phyloP scores from a whole-genome alignment of 805 yeast genomes.

The Brettanomyces custersianus region DNA sequence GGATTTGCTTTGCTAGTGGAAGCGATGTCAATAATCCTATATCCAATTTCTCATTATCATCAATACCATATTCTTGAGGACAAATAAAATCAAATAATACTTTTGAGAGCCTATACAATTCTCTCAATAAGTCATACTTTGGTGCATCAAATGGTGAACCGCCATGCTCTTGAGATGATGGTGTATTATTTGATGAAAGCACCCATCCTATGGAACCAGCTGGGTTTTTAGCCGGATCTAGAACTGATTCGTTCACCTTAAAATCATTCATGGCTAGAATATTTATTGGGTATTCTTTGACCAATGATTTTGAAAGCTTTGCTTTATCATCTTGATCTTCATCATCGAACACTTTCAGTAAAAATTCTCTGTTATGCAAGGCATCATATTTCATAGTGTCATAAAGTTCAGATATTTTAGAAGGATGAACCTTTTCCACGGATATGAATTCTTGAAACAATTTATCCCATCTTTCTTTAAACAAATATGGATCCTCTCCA shows the following conservation, averaged over 20 bases:
- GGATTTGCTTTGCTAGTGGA: slow-evolving; percentile 84
- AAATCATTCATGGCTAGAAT: slow-evolving; percentile 69
- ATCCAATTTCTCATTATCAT: slow-evolving; percentile 89
- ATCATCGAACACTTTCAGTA: slow-evolving; percentile 59
- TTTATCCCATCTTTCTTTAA: slow-evolving; percentile 96
- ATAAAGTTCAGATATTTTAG: slow-evolving; percentile 90
- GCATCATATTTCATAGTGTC: slow-evolving; percentile 99
- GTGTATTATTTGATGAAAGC: slow-evolving; percentile 27
- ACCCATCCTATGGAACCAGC: slow-evolving; percentile 76
- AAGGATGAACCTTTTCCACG: slow-evolving; percentile 95
- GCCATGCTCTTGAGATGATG: slow-evolving; percentile 19
- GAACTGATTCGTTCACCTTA: slow-evolving; percentile 40
- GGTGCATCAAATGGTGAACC: slow-evolving; percentile 65
- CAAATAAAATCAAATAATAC: slow-evolving; percentile 94
- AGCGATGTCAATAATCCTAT: slow-evolving; percentile 90
- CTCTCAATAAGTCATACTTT: slow-evolving; percentile 72
- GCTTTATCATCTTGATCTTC: slow-evolving; percentile 26
- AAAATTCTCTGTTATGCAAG: slow-evolving; percentile 82
- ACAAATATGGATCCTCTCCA: slow-evolving; percentile 84
- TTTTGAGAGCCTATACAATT: slow-evolving; percentile 81
- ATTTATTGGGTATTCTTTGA: slow-evolving; percentile 66
- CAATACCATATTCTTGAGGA: slow-evolving; percentile 98
- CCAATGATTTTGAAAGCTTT: slow-evolving; percentile 41
- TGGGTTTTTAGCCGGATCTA: slow-evolving; percentile 18
- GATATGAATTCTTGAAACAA: slow-evolving; percentile 83